phyloP scores from a whole-genome alignment of 352 stramenopile genomes.

The Globisporangium parvum region DNA sequence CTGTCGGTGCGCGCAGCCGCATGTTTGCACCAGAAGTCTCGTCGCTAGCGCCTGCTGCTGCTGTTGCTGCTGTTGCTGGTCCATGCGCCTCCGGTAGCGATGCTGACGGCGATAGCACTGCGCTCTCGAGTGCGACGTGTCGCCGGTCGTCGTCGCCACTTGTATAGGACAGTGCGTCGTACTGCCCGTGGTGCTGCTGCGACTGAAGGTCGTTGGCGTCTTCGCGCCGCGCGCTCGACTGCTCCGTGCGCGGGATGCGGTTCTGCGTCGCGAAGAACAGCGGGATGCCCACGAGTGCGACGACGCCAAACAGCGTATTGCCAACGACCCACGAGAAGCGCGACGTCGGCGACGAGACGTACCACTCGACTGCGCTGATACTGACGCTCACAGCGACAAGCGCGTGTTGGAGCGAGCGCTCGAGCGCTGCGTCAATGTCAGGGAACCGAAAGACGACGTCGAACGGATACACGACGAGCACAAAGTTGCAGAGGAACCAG shows the following conservation, averaged over 20 bases:
- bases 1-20: not conserved
- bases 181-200: not conserved
- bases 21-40: not conserved
- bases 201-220: not conserved
- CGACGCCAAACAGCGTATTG: conserved; percentile 74
- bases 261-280: conserved; percentile 65
- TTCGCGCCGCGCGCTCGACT: conserved; percentile 38
- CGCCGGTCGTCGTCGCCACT: not conserved
- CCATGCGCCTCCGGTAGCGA: not conserved
- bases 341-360: conserved; percentile 44
- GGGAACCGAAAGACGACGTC: conserved; percentile 69
- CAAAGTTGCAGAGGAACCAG: conserved; percentile 77
- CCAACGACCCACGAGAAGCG: conserved; percentile 66
- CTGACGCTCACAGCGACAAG: conserved; percentile 37
- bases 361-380: conserved; percentile 67
- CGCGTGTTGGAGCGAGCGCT: conserved; percentile 39
- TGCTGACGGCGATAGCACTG: not conserved
- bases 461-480: conserved; percentile 69
- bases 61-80: not conserved
- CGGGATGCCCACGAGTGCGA: conserved; percentile 56
- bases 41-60: not conserved
- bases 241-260: conserved; percentile 32
- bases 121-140: not conserved
- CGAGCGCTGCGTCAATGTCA: conserved; percentile 21
- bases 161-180: not conserved